phyloP scores from a whole-genome alignment of 2,329 filamentous ascomycete genomes.

The Helminthosporium solani region DNA sequence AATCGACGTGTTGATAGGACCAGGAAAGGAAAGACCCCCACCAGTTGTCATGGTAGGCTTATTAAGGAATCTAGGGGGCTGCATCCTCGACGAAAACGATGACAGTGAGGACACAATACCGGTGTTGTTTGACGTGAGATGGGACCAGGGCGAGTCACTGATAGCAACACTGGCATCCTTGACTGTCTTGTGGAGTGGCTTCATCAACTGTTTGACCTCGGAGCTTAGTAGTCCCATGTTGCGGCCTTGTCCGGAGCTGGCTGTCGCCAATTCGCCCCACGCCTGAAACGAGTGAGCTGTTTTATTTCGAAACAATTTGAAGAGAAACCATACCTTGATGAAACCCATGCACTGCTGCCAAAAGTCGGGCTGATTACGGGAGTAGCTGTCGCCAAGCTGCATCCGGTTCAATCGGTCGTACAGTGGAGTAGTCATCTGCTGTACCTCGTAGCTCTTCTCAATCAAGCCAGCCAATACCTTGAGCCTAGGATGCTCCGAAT shows the following conservation, averaged over 20 bases:
- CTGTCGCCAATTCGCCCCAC: conserved; percentile 64
- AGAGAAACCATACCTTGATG: conserved; percentile 51
- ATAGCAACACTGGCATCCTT: conserved; percentile 79
- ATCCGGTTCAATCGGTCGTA: conserved; percentile 73
- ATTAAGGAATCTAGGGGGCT: conserved; percentile 33
- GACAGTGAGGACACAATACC: conserved; percentile 32
- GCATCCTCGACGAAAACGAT: conserved; percentile 37
- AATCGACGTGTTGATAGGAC: conserved; percentile 41
- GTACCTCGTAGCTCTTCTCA: conserved; percentile 67
- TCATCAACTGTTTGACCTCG: conserved; percentile 72
- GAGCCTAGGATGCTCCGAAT: conserved; percentile 36
- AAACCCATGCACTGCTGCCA: conserved; percentile 74
- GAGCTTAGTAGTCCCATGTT: conserved; percentile 54
- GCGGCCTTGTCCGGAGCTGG: conserved; percentile 36
- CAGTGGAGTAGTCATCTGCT: conserved; percentile 72
- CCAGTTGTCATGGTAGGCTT: conserved; percentile 26
- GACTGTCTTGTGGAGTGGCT: conserved; percentile 78
- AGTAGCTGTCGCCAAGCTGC: conserved; percentile 79
- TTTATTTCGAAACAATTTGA: conserved; percentile 11
- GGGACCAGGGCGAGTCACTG: conserved; percentile 63
- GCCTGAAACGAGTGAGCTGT: conserved; percentile 50
- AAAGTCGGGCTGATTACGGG: conserved; percentile 64
- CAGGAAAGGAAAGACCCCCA: conserved; percentile 32
- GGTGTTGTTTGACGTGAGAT: conserved; percentile 47
- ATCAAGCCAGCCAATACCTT: conserved; percentile 60